Base-by-base conservation (phyloP, 345 rosid species). In the Trapa incisa region DNA sequence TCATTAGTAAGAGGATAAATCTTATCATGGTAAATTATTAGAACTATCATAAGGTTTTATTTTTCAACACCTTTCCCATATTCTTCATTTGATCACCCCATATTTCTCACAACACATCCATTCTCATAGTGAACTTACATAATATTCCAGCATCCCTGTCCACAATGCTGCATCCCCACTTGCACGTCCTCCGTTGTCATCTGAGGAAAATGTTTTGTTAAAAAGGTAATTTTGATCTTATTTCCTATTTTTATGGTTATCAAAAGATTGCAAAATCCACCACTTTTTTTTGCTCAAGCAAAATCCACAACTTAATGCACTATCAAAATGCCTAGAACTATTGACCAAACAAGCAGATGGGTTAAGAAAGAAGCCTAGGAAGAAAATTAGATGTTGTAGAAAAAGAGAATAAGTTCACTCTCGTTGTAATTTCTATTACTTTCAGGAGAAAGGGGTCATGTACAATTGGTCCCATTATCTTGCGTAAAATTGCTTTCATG, bases 111-210 rank as follows among this genome's bases (percentile, higher is more conserved):
- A 2, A 45, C 11, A 45, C 48, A 45, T 45, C 73, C 76, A 22
- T 67, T 66, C 71, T 64, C 75, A 61, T 3, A 78, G 64, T 52
- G 80, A 73, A 72, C 73, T 67, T 66, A 78, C 74, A 61, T 71
- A 75, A 35, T 86, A 78, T 39, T 82, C 87, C 33, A 80, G 73
- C 76, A 83, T 66, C 41, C 80, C 83, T 71, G 80, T 79, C 97
- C 92, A 91, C 53, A 45, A 45, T 45, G 12, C 48, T 45, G 7
- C 48, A 45, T 79, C 73, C 67, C 75, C 84, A 75, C 69, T 68
- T 14, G 66, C 33, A 75, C 56, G 33, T 36, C 56, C 62, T 39
- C 76, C 81, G 68, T 29, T 62, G 53, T 74, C 70, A 79, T 84
- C 99, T 87, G 75, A 73, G 79, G 35, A 67, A 67, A 70, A 32